phyloP scores from a whole-genome alignment of 306 rosid species.

The Datisca glomerata region DNA sequence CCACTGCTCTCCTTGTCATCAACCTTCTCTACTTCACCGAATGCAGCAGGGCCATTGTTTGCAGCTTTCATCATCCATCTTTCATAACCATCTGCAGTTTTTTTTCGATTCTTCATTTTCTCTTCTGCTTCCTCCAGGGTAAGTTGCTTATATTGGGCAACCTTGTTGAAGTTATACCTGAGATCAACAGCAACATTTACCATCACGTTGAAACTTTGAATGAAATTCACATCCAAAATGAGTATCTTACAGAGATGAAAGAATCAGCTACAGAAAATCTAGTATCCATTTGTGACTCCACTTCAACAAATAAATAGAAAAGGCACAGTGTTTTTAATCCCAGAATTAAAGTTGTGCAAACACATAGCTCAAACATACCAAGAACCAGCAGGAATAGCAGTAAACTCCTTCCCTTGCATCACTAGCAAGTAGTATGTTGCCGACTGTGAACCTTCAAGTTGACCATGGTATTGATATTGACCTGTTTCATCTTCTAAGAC shows the following conservation, averaged over 20 bases:
- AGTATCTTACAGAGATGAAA: background rate
- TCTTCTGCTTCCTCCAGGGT: slow-evolving; percentile 98
- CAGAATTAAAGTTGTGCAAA: too few relatives aligned
- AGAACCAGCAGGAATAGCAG: slow-evolving; percentile 96
- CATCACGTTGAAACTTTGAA: background rate
- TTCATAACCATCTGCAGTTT: slow-evolving; percentile 96
- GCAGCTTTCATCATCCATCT: slow-evolving; percentile 99
- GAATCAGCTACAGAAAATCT: background rate
- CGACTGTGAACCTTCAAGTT: slow-evolving; percentile 89
- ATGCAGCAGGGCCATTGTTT: slow-evolving; percentile 71
- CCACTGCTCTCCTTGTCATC: slow-evolving; percentile 59
- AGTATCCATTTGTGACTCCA: background rate
- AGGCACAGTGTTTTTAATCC: too few relatives aligned
- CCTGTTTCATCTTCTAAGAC: slow-evolving; percentile 96
- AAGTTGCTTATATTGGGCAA: slow-evolving; percentile 87
- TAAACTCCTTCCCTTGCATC: slow-evolving; percentile 79
- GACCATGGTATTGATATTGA: slow-evolving; percentile 78
- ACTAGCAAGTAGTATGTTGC: slow-evolving; percentile 81
- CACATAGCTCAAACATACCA: slow-evolving; percentile 41
- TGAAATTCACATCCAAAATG: background rate
- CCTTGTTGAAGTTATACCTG: slow-evolving; percentile 96
- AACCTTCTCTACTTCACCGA: slow-evolving; percentile 62
- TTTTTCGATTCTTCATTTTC: slow-evolving; percentile 88
- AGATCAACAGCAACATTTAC: too few relatives aligned
- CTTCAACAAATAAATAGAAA: slow-evolving; percentile 4